Evolutionary conservation across 2,329 filamentous ascomycete genomes (phyloP).

Genomic region (Aspergillus versicolor): DNA sequence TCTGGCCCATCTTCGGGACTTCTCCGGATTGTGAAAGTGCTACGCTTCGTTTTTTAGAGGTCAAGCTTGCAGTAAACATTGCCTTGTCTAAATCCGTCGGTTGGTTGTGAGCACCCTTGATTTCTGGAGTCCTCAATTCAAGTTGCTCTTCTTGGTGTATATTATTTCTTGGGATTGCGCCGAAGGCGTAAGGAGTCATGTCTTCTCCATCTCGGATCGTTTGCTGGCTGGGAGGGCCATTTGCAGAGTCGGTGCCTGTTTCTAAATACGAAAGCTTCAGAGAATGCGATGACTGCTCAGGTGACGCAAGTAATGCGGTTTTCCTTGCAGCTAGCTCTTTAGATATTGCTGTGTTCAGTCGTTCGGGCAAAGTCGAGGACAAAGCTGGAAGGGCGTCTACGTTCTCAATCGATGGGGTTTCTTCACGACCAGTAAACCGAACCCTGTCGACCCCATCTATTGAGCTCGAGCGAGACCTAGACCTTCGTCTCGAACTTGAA

Average conservation of each 20-base stretch:
- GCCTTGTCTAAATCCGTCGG: slow-evolving; percentile 25
- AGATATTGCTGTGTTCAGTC: slow-evolving; percentile 31
- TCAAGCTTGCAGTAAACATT: slow-evolving; percentile 26
- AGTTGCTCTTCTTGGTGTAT: background rate
- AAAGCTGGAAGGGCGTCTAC: slow-evolving; percentile 19
- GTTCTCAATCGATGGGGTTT: slow-evolving; percentile 5
- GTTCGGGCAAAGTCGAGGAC: slow-evolving; percentile 27
- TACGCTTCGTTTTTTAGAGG: slow-evolving; percentile 18
- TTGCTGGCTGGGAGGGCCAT: slow-evolving; percentile 4
- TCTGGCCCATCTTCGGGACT: background rate
- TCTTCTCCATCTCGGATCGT: background rate
- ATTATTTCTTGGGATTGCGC: background rate
- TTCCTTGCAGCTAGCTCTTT: slow-evolving; percentile 27
- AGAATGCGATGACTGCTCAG: slow-evolving; percentile 13
- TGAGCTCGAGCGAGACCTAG: slow-evolving; percentile 29
- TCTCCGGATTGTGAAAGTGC: slow-evolving; percentile 1
- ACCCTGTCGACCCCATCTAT: slow-evolving; percentile 19
- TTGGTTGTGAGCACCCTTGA: slow-evolving; percentile 1
- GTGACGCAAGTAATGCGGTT: slow-evolving; percentile 17
- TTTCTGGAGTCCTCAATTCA: background rate
- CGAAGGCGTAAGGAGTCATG: slow-evolving; percentile 2
- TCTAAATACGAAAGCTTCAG: slow-evolving; percentile 6
- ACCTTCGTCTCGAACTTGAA: slow-evolving; percentile 26
- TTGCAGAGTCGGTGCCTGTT: slow-evolving; percentile 20
- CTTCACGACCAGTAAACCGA: background rate